These are phyloP conservation scores for Eremothecium sinecaudum DNA, from an alignment of 1,139 yeast species.

Conservation along the genomic window DNA sequence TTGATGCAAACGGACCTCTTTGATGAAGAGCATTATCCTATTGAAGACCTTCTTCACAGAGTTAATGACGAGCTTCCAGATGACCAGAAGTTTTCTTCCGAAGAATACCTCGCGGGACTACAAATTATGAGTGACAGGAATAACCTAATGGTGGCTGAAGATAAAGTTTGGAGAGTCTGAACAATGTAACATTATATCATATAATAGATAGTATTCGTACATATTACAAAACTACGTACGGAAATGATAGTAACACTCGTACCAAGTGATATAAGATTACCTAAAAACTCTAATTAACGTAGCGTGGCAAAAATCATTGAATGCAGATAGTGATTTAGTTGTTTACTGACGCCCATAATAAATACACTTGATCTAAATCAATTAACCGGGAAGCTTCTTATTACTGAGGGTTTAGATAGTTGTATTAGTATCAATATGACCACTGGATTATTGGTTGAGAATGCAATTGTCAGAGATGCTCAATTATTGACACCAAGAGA, in stretches of 20 bases:
- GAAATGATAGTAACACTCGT: too few relatives aligned
- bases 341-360: too few relatives aligned
- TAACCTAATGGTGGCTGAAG: conserved; percentile 52
- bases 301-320: too few relatives aligned
- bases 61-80: conserved; percentile 47
- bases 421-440: conserved; percentile 16
- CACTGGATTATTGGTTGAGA: conserved; percentile 28
- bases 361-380: too few relatives aligned
- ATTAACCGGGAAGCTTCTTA: too few relatives aligned
- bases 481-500: conserved; percentile 65
- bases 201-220: too few relatives aligned
- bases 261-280: too few relatives aligned
- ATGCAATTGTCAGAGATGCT: conserved; percentile 33
- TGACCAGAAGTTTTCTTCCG: conserved; percentile 48
- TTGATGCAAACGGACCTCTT: conserved; percentile 41
- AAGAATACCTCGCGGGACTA: conserved; percentile 49
- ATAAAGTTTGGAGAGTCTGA: conserved; percentile 50
- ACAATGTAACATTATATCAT: too few relatives aligned
- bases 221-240: too few relatives aligned
- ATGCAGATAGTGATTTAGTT: too few relatives aligned
- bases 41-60: conserved; percentile 36
- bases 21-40: conserved; percentile 41
- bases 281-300: too few relatives aligned
- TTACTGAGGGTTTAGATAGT: too few relatives aligned
- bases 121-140: conserved; percentile 45